These are phyloP conservation scores for Saksenaea vasiformis DNA, from an alignment of 371 early-diverging fungal genomes.

Conservation along the genomic window DNA sequence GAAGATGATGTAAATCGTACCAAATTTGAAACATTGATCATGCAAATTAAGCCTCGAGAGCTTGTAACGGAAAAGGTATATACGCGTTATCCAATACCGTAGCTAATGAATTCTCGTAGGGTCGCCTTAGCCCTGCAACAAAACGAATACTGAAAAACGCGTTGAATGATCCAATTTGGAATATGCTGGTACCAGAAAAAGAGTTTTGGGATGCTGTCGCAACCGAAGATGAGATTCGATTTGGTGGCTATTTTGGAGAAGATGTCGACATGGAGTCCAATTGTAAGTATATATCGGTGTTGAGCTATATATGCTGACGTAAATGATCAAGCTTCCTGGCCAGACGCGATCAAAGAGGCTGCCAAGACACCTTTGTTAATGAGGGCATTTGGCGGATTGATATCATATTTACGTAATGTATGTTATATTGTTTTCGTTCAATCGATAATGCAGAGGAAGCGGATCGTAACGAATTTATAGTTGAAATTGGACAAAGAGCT, in stretches of 20 bases:
- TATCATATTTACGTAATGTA: slow-evolving; percentile 77
- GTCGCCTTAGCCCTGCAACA: slow-evolving; percentile 64
- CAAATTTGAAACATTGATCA: slow-evolving; percentile 88
- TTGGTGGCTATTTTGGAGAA: slow-evolving; percentile 67
- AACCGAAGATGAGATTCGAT: slow-evolving; percentile 70
- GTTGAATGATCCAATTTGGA: slow-evolving; percentile 66
- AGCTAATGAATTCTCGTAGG: slow-evolving; percentile 25
- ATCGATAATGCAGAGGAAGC: background rate
- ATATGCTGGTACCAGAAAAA: slow-evolving; percentile 64
- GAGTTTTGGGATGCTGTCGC: slow-evolving; percentile 86
- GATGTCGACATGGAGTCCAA: slow-evolving; percentile 14
- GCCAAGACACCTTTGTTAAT: slow-evolving; percentile 47
- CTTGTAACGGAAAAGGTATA: slow-evolving; percentile 77
- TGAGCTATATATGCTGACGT: background rate
- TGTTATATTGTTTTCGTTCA: background rate
- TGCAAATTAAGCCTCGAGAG: slow-evolving; percentile 91
- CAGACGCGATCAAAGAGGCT: slow-evolving; percentile 38
- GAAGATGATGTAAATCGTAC: slow-evolving; percentile 88
- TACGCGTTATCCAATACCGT: background rate
- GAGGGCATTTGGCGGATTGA: slow-evolving; percentile 79
- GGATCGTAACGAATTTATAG: slow-evolving; percentile 20
- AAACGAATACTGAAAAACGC: slow-evolving; percentile 75
- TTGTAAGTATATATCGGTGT: background rate
- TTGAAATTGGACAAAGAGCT: slow-evolving; percentile 86
- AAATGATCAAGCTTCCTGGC: slow-evolving; percentile 36